phyloP scores from a whole-genome alignment of 805 yeast genomes.

The Suhomyces emberorum region DNA sequence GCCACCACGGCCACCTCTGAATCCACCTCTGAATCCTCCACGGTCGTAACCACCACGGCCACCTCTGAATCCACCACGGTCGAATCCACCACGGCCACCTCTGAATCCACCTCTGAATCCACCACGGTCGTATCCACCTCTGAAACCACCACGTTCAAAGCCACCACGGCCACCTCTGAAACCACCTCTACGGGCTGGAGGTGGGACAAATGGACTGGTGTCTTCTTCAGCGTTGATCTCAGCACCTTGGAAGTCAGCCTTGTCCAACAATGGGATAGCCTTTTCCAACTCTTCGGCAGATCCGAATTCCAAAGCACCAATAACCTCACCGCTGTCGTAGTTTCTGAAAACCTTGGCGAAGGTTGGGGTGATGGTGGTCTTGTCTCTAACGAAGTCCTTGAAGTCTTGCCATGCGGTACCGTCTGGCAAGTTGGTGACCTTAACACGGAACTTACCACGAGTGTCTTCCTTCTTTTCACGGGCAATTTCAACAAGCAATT shows the following conservation, averaged over 20 bases:
- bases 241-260: conserved; percentile 66
- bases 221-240: conserved; percentile 77
- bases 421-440: conserved; percentile 67
- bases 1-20: conserved; percentile 30
- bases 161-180: conserved; percentile 33
- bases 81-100: conserved; percentile 29
- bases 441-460: conserved; percentile 71
- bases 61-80: conserved; percentile 34
- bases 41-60: conserved; percentile 23
- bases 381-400: conserved; percentile 85
- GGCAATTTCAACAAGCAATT: conserved; percentile 52
- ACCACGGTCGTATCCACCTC: conserved; percentile 47
- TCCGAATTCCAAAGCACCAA: conserved; percentile 53
- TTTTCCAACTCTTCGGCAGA: conserved; percentile 71
- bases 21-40: conserved; percentile 33
- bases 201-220: conserved; percentile 55
- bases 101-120: no score
- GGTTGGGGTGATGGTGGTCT: conserved; percentile 59
- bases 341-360: conserved; percentile 52
- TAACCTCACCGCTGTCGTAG: conserved; percentile 44
- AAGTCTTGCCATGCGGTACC: conserved; percentile 84
- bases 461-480: conserved; percentile 55
- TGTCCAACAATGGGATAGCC: conserved; percentile 73
- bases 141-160: conserved; percentile 41
- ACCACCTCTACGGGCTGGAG: conserved; percentile 44